These are phyloP conservation scores for Toxicodendron radicans DNA, from an alignment of 345 rosid species.

Conservation along the genomic window DNA sequence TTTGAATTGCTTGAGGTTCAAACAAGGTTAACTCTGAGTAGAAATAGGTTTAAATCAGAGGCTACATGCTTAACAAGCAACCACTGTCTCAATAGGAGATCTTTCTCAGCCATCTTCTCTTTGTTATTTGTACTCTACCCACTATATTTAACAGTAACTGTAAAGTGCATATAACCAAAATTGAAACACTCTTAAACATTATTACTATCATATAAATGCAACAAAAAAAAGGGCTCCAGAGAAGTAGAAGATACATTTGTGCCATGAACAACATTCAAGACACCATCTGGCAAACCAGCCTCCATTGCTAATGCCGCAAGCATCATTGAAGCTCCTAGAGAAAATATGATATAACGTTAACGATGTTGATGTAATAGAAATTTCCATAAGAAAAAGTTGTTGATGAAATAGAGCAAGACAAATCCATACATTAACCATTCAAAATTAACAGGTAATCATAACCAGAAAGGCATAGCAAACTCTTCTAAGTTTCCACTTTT, in stretches of 20 bases:
- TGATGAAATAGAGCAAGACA: background rate
- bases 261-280: constrained; percentile 47
- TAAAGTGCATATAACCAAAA: background rate
- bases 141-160: background rate
- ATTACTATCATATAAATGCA: background rate
- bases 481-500: constrained; percentile 2
- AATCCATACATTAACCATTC: background rate
- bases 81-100: no score
- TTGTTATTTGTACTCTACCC: background rate
- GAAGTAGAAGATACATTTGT: constrained; percentile 32
- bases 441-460: constrained; percentile 5
- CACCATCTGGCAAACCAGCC: constrained; percentile 46
- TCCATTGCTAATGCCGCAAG: constrained; percentile 41
- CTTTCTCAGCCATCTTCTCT: no score
- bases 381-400: background rate
- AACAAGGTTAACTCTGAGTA: background rate
- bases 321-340: constrained; percentile 37
- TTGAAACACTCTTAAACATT: background rate
- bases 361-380: background rate
- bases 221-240: background rate
- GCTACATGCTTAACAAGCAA: background rate
- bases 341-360: constrained; percentile 5
- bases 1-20: background rate
- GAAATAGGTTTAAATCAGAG: background rate
- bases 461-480: background rate